Conservation (phyloP, 306 rosid species). For the Malus sieversii region DNA sequence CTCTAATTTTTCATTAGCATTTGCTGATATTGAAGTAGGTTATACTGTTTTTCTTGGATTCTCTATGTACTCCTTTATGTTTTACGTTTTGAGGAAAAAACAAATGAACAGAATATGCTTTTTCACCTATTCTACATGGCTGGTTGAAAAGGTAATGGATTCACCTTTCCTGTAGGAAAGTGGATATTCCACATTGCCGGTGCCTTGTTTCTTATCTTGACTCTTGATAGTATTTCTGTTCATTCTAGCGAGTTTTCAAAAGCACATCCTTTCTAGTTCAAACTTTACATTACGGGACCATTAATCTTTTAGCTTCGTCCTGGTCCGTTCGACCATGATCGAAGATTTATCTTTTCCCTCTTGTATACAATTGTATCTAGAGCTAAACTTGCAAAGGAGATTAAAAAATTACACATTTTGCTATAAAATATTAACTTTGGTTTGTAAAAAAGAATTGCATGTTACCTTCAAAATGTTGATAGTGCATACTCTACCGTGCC, state of each 20-base stretch:
- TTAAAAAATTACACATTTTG: background rate
- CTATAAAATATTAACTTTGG: background rate
- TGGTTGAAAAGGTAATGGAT: slow-evolving; percentile 20
- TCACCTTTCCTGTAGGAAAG: slow-evolving; percentile 18
- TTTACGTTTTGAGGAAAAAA: background rate
- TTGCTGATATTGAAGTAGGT: background rate
- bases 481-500: background rate
- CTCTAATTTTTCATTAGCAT: background rate
- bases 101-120: background rate
- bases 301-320: slow-evolving; percentile 3
- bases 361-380: background rate
- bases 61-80: background rate
- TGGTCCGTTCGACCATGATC: background rate
- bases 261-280: slow-evolving; percentile 14
- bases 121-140: slow-evolving; percentile 8
- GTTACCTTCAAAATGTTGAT: background rate
- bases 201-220: slow-evolving; percentile 26
- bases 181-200: slow-evolving; percentile 27
- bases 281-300: background rate
- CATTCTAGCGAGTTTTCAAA: slow-evolving; percentile 1
- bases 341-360: background rate
- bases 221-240: background rate
- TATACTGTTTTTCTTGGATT: background rate
- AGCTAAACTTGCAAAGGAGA: background rate
- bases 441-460: background rate